Evolutionary conservation across 1,284 basidiomycete species (phyloP).

Genomic region (Cryptococcus amylolentus): DNA sequence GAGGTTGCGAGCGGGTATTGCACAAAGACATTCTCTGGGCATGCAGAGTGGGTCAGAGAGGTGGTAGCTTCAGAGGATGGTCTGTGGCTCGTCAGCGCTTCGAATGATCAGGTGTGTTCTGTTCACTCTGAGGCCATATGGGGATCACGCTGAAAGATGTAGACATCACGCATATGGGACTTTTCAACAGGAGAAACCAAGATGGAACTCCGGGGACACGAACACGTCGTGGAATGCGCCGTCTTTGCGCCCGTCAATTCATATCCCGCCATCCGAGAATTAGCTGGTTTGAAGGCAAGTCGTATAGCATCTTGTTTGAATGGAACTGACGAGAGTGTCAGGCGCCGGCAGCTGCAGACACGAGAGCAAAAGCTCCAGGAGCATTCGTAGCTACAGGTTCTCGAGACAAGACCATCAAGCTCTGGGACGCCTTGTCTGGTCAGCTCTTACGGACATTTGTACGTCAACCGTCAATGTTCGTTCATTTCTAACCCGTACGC

Average conservation of each 20-base stretch:
- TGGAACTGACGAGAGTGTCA: constrained; percentile 13
- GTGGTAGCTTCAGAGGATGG: constrained; percentile 71
- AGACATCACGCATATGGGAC: constrained; percentile 83
- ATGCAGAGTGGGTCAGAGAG: constrained; percentile 69
- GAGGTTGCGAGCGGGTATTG: constrained; percentile 77
- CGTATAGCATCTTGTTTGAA: neutral
- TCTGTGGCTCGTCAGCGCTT: constrained; percentile 68
- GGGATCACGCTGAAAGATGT: neutral
- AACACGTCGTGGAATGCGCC: constrained; percentile 78
- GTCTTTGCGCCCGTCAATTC: constrained; percentile 74
- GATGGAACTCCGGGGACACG: constrained; percentile 79
- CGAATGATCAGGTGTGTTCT: constrained; percentile 71
- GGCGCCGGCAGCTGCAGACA: constrained; percentile 34
- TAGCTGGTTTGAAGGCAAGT: constrained; percentile 65
- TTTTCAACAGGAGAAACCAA: constrained; percentile 70
- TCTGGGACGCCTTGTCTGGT: constrained; percentile 79
- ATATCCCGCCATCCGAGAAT: constrained; percentile 71
- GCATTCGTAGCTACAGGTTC: constrained; percentile 74
- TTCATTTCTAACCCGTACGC: neutral
- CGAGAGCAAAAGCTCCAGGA: constrained; percentile 50
- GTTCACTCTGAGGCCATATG: constrained; percentile 18
- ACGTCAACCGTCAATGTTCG: constrained; percentile 23
- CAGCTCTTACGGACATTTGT: constrained; percentile 67
- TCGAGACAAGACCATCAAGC: constrained; percentile 79
- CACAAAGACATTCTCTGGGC: constrained; percentile 60